A percentile compares a stretch with the other conserved stretches of the same genome.
These are phyloP conservation scores for Cordyceps fumosorosea DNA, from an alignment of 2,329 filamentous ascomycete species.

Conservation along the genomic window DNA sequence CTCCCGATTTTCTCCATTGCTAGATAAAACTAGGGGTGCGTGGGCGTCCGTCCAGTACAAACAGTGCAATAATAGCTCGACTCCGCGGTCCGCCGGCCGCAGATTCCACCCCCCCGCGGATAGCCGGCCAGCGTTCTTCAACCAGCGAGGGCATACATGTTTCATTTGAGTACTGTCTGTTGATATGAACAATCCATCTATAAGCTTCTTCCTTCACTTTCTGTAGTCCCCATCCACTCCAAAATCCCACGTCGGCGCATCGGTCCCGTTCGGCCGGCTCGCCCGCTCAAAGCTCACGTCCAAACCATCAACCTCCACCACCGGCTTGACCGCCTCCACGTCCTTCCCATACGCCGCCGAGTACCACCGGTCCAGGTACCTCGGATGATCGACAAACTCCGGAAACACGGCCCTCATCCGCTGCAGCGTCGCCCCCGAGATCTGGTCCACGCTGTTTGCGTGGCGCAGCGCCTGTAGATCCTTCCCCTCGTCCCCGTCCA, in stretches of 20 bases:
- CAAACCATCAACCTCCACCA: constrained; percentile 37
- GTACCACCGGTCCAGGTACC: constrained; percentile 44
- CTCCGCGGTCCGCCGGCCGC: not conserved
- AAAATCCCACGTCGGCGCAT: constrained; percentile 50
- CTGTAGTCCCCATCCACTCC: constrained; percentile 35
- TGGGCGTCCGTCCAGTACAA: not conserved
- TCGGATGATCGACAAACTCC: constrained; percentile 43
- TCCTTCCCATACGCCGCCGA: constrained; percentile 33
- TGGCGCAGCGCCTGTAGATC: constrained; percentile 48
- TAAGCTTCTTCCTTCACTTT: not conserved
- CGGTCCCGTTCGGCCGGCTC: constrained; percentile 47
- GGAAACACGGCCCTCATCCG: constrained; percentile 47
- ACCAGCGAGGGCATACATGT: not conserved
- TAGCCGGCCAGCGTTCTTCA: not conserved
- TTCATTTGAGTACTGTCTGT: not conserved
- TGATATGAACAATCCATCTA: not conserved
- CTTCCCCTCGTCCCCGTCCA: constrained; percentile 31
- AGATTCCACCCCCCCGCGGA: not conserved
- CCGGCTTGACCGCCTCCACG: constrained; percentile 37
- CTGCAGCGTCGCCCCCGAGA: constrained; percentile 52
- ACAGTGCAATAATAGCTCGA: no score
- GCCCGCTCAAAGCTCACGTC: constrained; percentile 37
- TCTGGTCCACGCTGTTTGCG: constrained; percentile 58
- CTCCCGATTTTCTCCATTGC: not conserved
- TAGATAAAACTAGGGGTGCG: no score